Conservation (phyloP, 1,284 basidiomycete genomes). For the Cutaneotrichosporon sp. region DNA sequence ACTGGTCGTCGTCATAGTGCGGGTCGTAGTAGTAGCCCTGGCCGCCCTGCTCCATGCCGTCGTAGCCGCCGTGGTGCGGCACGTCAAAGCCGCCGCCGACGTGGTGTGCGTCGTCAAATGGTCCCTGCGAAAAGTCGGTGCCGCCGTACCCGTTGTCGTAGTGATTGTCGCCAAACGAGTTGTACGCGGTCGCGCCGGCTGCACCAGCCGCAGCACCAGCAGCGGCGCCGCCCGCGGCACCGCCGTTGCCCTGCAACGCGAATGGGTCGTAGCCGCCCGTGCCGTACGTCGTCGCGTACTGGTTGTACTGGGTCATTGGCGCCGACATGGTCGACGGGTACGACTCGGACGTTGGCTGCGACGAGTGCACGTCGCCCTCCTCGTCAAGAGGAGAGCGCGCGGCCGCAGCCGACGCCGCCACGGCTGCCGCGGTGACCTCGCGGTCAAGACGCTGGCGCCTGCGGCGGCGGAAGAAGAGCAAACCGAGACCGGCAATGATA, state of each 20-base stretch:
- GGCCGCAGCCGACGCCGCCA: conserved; percentile 40
- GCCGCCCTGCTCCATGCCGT: conserved; percentile 16
- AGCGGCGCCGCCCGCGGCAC: conserved; percentile 1
- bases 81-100: neutral
- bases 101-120: conserved; percentile 9
- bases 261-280: conserved; percentile 46
- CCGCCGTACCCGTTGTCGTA: neutral
- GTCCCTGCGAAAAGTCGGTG: conserved; percentile 10
- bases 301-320: conserved; percentile 47
- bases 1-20: conserved; percentile 12
- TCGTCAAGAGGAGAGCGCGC: conserved; percentile 47
- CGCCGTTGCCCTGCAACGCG: conserved; percentile 22
- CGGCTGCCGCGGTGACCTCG: conserved; percentile 49
- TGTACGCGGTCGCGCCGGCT: conserved; percentile 22
- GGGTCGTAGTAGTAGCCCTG: conserved; percentile 45
- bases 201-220: conserved; percentile 13
- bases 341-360: conserved; percentile 32
- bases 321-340: conserved; percentile 42
- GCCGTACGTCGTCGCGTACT: conserved; percentile 41
- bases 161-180: no score
- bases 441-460: conserved; percentile 46
- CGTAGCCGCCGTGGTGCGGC: conserved; percentile 8
- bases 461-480: conserved; percentile 45
- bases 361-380: conserved; percentile 37
- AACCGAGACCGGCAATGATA: conserved; percentile 40